Conservation (phyloP, 2,329 filamentous ascomycete genomes). For the Cladorrhinum sp. region DNA sequence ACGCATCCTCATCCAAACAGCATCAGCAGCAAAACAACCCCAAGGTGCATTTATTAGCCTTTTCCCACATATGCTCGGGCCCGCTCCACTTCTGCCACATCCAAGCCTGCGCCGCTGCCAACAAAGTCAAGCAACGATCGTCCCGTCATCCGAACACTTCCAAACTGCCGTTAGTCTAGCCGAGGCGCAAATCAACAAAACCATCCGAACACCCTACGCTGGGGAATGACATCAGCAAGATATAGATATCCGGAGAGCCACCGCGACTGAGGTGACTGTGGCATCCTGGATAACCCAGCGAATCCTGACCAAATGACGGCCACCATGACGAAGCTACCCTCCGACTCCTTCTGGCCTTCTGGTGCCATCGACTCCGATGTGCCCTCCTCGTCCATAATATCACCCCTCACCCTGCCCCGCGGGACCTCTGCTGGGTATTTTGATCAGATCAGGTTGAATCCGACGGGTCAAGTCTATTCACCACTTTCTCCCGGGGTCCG, state of each 20-base stretch:
- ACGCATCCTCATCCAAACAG: background rate
- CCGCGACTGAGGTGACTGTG: background rate
- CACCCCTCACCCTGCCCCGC: constrained; percentile 39
- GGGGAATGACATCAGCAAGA: constrained; percentile 19
- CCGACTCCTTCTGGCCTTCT: constrained; percentile 43
- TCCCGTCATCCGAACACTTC: constrained; percentile 4
- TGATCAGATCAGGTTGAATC: constrained; percentile 29
- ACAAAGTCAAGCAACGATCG: constrained; percentile 6
- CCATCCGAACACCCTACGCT: background rate
- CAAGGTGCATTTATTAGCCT: no score
- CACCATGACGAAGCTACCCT: constrained; percentile 40
- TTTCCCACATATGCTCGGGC: background rate
- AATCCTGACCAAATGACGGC: constrained; percentile 6
- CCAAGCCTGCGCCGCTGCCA: constrained; percentile 10
- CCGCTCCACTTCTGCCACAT: constrained; percentile 5
- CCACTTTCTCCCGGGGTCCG: constrained; percentile 26
- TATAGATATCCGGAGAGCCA: constrained; percentile 2
- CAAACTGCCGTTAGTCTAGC: constrained; percentile 10
- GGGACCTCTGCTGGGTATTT: constrained; percentile 38
- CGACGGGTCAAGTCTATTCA: constrained; percentile 21
- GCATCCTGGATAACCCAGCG: background rate
- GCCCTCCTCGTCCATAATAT: constrained; percentile 36
- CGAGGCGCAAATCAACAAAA: constrained; percentile 12
- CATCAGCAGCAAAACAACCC: background rate
- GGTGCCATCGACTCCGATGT: constrained; percentile 37